Evolutionary conservation across 352 stramenopile genomes (phyloP).

Genomic region (Phytophthora tentaculata): DNA sequence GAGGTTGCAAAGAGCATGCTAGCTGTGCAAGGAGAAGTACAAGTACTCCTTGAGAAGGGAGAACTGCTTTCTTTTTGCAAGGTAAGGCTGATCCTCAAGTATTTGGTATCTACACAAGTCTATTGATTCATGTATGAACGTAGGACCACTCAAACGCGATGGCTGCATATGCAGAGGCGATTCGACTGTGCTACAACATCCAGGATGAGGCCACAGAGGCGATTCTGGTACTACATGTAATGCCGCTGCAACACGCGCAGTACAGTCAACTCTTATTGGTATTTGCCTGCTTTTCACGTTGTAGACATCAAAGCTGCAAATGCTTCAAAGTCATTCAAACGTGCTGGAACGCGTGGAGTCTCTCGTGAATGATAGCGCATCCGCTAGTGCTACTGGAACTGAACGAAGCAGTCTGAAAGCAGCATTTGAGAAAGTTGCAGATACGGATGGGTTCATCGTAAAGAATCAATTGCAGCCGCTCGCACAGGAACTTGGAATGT

Average conservation of each 20-base stretch:
- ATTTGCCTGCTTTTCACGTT: not conserved
- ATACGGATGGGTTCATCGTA: constrained; percentile 17
- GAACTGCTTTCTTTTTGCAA: constrained; percentile 40
- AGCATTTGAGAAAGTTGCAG: constrained; percentile 42
- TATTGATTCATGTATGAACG: not conserved
- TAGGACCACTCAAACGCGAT: constrained; percentile 48
- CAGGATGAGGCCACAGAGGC: constrained; percentile 56
- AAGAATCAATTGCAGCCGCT: constrained; percentile 46
- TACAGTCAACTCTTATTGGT: too few relatives aligned
- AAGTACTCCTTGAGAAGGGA: constrained; percentile 54
- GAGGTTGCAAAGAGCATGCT: constrained; percentile 38
- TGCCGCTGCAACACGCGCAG: too few relatives aligned
- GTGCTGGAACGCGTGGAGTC: constrained; percentile 32
- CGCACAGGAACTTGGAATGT: constrained; percentile 39
- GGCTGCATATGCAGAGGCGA: constrained; percentile 40
- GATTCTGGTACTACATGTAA: constrained; percentile 44
- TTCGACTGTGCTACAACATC: constrained; percentile 52
- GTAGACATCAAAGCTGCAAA: constrained; percentile 51
- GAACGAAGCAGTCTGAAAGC: constrained; percentile 31
- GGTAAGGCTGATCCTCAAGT: constrained; percentile 24
- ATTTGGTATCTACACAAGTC: not conserved
- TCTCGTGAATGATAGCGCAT: constrained; percentile 15
- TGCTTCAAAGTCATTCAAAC: constrained; percentile 46
- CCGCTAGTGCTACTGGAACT: constrained; percentile 31
- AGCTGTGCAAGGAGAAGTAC: constrained; percentile 47